Percentiles rank a stretch among this genome's conserved stretches.
Conservation (phyloP, 2,329 filamentous ascomycete species). For the Colletotrichum liaoningense region DNA sequence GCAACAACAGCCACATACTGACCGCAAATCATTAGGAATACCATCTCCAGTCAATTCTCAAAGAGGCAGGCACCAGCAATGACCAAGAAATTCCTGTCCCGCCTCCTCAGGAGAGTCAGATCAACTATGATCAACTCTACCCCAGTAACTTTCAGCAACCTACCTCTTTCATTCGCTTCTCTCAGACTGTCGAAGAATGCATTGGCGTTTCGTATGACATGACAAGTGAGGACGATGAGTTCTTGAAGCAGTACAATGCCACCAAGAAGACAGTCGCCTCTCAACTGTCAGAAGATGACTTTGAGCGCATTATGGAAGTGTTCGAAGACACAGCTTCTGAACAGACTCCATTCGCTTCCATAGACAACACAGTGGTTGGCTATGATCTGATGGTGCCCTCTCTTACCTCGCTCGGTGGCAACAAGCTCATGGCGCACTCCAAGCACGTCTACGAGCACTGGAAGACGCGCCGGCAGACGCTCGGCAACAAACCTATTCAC, state of each 20-base stretch:
- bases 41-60: slow-evolving; percentile 87
- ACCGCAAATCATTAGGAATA: slow-evolving; percentile 75
- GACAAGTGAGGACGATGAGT: slow-evolving; percentile 89
- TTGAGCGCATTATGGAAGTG: slow-evolving; percentile 93
- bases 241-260: slow-evolving; percentile 85
- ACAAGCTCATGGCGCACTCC: slow-evolving; percentile 67
- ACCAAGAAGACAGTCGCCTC: slow-evolving; percentile 70
- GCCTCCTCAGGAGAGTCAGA: slow-evolving; percentile 70
- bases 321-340: slow-evolving; percentile 89
- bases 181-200: slow-evolving; percentile 96
- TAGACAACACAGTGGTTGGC: slow-evolving; percentile 87
- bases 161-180: slow-evolving; percentile 95
- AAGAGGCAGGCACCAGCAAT: slow-evolving; percentile 65
- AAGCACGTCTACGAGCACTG: slow-evolving; percentile 92
- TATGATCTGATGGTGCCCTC: slow-evolving; percentile 82
- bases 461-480: slow-evolving; percentile 76
- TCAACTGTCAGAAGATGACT: slow-evolving; percentile 87
- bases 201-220: slow-evolving; percentile 93
- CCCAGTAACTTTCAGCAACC: slow-evolving; percentile 83
- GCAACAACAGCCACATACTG: slow-evolving; percentile 39
- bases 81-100: slow-evolving; percentile 75
- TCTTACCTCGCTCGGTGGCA: slow-evolving; percentile 63
- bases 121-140: slow-evolving; percentile 93
- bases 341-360: slow-evolving; percentile 88
- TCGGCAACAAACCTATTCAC: slow-evolving; percentile 79